Evolutionary conservation across 2,329 filamentous ascomycete genomes (phyloP).

Genomic region (Talaromyces funiculosus): DNA sequence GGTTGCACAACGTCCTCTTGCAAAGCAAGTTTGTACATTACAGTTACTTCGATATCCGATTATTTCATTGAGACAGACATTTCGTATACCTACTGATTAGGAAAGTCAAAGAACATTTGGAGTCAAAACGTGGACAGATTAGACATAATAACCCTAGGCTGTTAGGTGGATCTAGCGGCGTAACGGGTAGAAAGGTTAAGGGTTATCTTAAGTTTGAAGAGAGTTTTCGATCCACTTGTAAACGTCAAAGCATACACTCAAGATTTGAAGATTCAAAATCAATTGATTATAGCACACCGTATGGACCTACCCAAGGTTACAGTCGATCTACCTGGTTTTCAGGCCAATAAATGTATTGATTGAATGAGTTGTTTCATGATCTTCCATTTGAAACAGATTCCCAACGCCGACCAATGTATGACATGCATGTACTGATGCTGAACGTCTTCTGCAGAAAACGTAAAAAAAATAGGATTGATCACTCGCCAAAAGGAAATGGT

Average conservation of each 20-base stretch:
- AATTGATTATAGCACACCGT: too few relatives aligned
- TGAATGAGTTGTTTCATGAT: not conserved
- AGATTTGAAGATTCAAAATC: too few relatives aligned
- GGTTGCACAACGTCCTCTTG: not conserved
- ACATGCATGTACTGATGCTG: not conserved
- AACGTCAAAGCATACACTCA: not conserved
- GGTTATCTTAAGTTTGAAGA: not conserved
- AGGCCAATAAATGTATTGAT: not conserved
- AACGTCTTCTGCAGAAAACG: not conserved
- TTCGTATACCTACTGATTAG: not conserved
- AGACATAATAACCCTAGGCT: not conserved
- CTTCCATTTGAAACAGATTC: not conserved
- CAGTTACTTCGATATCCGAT: not conserved
- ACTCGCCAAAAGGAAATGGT: not conserved
- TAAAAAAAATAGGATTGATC: not conserved
- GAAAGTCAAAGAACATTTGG: not conserved
- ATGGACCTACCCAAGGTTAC: not conserved
- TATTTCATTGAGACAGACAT: not conserved
- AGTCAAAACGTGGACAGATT: not conserved
- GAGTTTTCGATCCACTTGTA: not conserved
- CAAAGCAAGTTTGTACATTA: not conserved
- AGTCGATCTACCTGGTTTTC: not conserved
- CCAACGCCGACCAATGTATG: not conserved
- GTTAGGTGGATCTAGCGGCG: not conserved
- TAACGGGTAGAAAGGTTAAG: not conserved